phyloP scores from a whole-genome alignment of 345 rosid species.

The Physaria fendleri region DNA sequence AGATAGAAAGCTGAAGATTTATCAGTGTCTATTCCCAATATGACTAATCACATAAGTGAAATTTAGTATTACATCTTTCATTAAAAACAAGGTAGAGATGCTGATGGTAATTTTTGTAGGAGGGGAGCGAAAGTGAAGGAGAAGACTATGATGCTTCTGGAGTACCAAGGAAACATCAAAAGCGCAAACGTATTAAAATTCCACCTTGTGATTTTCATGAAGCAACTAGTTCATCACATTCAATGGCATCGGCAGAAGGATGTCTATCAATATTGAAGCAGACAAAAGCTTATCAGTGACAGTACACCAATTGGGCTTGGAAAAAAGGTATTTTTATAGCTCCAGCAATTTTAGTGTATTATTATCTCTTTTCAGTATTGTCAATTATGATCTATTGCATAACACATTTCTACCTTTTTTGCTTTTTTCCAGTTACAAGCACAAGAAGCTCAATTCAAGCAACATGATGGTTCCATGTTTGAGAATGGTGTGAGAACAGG shows the following conservation, averaged over 20 bases:
- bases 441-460: constrained; percentile 38
- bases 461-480: constrained; percentile 29
- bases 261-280: constrained; percentile 67
- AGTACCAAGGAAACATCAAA: constrained; percentile 39
- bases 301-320: constrained; percentile 42
- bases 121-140: constrained; percentile 61
- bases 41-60: neutral
- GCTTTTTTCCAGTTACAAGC: constrained; percentile 36
- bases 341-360: neutral
- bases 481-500: constrained; percentile 42
- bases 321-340: constrained; percentile 45
- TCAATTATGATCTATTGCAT: neutral
- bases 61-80: neutral
- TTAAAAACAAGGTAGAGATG: neutral
- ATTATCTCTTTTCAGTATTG: neutral
- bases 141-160: constrained; percentile 52
- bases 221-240: constrained; percentile 35
- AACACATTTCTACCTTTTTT: neutral
- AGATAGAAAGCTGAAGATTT: constrained; percentile 4
- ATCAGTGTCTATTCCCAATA: neutral
- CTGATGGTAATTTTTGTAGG: constrained; percentile 39
- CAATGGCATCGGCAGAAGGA: constrained; percentile 46
- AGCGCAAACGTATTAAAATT: constrained; percentile 51
- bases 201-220: constrained; percentile 37
- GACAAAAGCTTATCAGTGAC: constrained; percentile 30